Percentiles rank a stretch among this genome's conserved stretches.
Evolutionary conservation across 2,329 filamentous ascomycete species (phyloP).

Genomic region (Saccharata proteae): DNA sequence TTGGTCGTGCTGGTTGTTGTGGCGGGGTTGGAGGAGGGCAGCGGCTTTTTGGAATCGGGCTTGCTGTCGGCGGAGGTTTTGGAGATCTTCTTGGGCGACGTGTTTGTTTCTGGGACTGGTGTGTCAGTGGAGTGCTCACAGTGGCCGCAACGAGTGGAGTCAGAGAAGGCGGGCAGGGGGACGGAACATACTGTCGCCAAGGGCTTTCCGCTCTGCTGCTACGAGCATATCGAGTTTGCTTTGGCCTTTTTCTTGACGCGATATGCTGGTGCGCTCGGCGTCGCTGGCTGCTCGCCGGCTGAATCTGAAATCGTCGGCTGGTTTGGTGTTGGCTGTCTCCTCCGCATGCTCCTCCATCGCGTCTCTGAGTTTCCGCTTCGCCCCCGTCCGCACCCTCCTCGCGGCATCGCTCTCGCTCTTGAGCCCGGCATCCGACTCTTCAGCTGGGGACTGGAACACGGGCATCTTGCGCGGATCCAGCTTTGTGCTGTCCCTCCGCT

Average conservation of each 20-base stretch:
- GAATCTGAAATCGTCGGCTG: slow-evolving; percentile 33
- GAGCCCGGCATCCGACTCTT: slow-evolving; percentile 21
- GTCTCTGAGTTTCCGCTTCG: slow-evolving; percentile 45
- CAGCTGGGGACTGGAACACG: slow-evolving; percentile 29
- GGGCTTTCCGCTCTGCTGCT: slow-evolving; percentile 21
- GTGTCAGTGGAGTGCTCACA: background rate
- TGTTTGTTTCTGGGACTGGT: slow-evolving; percentile 20
- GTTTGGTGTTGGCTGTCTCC: no score
- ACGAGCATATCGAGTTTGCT: slow-evolving; percentile 2
- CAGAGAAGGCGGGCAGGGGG: no score
- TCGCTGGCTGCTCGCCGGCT: slow-evolving; percentile 19
- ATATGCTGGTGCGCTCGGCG: background rate
- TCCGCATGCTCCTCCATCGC: slow-evolving; percentile 13
- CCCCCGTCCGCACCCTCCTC: slow-evolving; percentile 31
- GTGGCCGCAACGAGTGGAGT: background rate
- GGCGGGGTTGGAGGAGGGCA: no score
- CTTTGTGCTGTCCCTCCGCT: slow-evolving; percentile 39
- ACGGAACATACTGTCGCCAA: slow-evolving; percentile 34
- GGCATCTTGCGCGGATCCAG: slow-evolving; percentile 29
- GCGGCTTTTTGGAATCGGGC: slow-evolving; percentile 11
- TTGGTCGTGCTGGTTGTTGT: no score
- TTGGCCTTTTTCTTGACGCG: slow-evolving; percentile 13
- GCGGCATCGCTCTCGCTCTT: slow-evolving; percentile 13
- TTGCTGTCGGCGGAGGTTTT: slow-evolving; percentile 10
- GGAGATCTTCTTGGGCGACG: slow-evolving; percentile 18